Conservation (phyloP, 345 rosid genomes). For the Hibiscus trionum region DNA sequence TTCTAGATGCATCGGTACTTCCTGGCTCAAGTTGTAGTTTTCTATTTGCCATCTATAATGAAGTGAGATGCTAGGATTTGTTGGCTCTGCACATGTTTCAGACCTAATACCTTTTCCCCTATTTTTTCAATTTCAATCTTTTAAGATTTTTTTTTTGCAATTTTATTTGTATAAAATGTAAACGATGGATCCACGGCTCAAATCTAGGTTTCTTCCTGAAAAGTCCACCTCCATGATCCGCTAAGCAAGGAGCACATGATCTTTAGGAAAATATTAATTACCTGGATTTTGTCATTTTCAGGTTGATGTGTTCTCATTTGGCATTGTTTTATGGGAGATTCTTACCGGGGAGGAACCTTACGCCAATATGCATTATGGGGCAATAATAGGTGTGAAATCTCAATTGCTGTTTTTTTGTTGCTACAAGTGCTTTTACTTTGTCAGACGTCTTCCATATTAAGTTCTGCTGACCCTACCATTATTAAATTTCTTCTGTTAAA, state of each 20-base stretch:
- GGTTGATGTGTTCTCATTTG: slow-evolving; percentile 82
- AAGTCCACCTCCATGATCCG: not conserved
- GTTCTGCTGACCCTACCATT: not conserved
- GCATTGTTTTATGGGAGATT: slow-evolving; percentile 76
- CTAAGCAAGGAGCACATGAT: not conserved
- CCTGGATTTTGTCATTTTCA: slow-evolving; percentile 13
- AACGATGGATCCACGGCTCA: not conserved
- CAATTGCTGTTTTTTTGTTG: not conserved
- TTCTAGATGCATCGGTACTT: not conserved
- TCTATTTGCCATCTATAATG: not conserved
- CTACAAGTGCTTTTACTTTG: not conserved
- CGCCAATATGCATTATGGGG: slow-evolving; percentile 77
- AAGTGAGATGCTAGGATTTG: not conserved
- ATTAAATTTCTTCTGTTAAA: not conserved
- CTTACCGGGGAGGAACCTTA: slow-evolving; percentile 81
- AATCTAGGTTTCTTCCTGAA: not conserved
- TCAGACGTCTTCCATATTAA: not conserved
- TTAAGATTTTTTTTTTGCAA: not conserved
- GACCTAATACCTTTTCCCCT: not conserved
- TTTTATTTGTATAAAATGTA: not conserved
- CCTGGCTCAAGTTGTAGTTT: not conserved
- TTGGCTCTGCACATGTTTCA: not conserved
- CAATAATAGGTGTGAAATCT: slow-evolving; percentile 50
- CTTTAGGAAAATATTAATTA: slow-evolving; percentile 1
- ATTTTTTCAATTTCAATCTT: not conserved